Base-by-base conservation (phyloP, 495 filamentous ascomycete species). In the Penicillium desertorum region DNA sequence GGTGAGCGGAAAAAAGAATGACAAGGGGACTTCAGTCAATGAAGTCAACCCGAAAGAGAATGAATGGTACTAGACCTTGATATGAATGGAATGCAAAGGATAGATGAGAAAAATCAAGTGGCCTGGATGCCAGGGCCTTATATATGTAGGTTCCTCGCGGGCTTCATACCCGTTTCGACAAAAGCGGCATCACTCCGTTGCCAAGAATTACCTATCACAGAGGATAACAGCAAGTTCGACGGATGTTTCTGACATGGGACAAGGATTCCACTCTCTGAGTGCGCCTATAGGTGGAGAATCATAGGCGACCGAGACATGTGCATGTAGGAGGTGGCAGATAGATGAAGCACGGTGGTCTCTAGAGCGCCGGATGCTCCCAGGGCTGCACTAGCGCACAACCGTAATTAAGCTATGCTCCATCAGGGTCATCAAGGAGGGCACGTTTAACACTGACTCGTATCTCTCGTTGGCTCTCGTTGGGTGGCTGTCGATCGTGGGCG, bases 11-110 rank as follows among this genome's bases (percentile, higher is more conserved):
- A 68, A 69, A 68, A 64, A 68, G 72, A 65, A 67, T 48, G 53
- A 68, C 63, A 60, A 66, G 68, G 64, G 71, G 63, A 71, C 67
- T 71, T 72, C 72, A 73, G 56, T 73, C 72, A 75, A 73, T 73
- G 72, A 75, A 73, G 64, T 70, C 61, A 59, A 64, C 64, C 68
- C 56, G 57, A 27, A 66, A 74, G 69, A 72, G 74, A 76, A 72
- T 54, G 69, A 63, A 64, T 68, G 72, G 65, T 69, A 66, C 55
- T 60, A 56, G 66, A 72, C 69, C 66, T 51, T 58, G 53, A 55
- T 70, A 68, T 67, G 68, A 72, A 73, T 68, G 59, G 54, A 69
- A 65, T 61, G 50, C 56, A 62, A 66, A 63, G 62, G 62, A 67
- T 60, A 69, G 70, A 45, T 56, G 50, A 58, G 56, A 61, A 60